These are phyloP conservation scores for Globisporangium orthogonon DNA, from an alignment of 352 stramenopile genomes.

Conservation along the genomic window DNA sequence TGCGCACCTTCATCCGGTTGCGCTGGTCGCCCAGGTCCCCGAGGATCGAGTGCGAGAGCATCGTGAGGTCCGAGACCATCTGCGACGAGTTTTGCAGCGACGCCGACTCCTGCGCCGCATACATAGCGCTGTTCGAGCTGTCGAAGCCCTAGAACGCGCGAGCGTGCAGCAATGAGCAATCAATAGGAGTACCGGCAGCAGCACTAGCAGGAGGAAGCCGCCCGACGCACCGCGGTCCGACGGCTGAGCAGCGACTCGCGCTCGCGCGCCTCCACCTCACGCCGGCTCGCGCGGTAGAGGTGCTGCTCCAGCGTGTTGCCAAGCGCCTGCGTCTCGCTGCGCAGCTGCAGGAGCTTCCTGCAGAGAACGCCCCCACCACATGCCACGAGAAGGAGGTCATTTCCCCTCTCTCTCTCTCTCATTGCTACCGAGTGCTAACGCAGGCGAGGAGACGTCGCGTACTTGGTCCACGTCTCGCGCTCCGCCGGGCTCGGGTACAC, in stretches of 20 bases:
- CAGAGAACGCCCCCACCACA: too few relatives aligned
- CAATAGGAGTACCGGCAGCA: too few relatives aligned
- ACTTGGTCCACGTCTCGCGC: constrained; percentile 77
- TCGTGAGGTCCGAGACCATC: constrained; percentile 79
- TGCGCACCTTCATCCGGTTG: constrained; percentile 52
- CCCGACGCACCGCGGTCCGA: constrained; percentile 33
- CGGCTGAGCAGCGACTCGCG: constrained; percentile 70
- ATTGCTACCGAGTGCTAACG: too few relatives aligned
- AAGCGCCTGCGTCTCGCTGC: constrained; percentile 61
- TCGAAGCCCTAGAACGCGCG: constrained; percentile 42
- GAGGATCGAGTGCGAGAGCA: constrained; percentile 62
- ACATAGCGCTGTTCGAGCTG: constrained; percentile 60
- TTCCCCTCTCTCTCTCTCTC: too few relatives aligned
- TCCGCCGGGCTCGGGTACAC: constrained; percentile 37
- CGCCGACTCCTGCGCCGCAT: constrained; percentile 71
- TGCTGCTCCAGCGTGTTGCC: constrained; percentile 72
- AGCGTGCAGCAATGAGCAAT: background rate
- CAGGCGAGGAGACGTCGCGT: background rate
- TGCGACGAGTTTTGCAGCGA: constrained; percentile 70
- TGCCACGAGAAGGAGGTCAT: too few relatives aligned
- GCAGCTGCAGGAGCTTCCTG: constrained; percentile 68
- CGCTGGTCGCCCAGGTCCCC: constrained; percentile 67
- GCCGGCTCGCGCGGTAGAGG: constrained; percentile 61
- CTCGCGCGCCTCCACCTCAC: constrained; percentile 60
- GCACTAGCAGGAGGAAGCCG: background rate